Evolutionary conservation across 345 rosid species (phyloP), one percentile per base, ranked within the genome.

Genomic region (Carallia brachiata): DNA sequence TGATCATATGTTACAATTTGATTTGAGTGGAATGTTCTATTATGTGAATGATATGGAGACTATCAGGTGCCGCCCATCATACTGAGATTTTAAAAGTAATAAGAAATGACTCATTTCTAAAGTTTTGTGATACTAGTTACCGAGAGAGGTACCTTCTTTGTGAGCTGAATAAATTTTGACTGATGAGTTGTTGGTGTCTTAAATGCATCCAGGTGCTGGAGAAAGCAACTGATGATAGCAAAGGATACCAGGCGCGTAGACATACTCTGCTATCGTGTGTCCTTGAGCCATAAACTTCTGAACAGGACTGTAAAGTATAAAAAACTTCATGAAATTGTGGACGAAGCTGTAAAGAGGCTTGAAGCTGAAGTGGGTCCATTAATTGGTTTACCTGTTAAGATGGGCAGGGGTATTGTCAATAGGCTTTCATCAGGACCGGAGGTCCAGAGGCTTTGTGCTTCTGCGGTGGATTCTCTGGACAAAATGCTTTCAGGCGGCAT

Each of bases 301-400:
- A 77, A 75, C 39, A 86, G 89, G 58, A 80, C 93, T 39, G 82
- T 63, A 77, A 89, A 70, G 78, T 89, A 89, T 75, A 69, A 36
- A 62, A 75, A 73, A 47, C 83, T 85, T 73, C 75, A 70, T 23
- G 87, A 80, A 65, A 84, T 90, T 69, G 86, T 96, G 67, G 84
- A 85, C 71, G 91, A 84, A 70, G 91, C 97, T 59, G 87, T 83
- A 40, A 87, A 76, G 83, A 86, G 77, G 84, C 98, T 96, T 18
- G 96, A 92, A 76, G 85, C 68, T 71, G 98, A 95, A 61, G 92
- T 92, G 50, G 99, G 98, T 73, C 91, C 86, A 5, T 83, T 95
- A 73, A 85, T 89, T 53, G 97, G 93, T 68, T 70, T 84, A 73
- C 92, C 94, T 7, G 91, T 85, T 69, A 92, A 90, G 83, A 92